These are phyloP conservation scores for Chaetomium fimeti DNA, from an alignment of 495 filamentous ascomycete genomes.

Conservation along the genomic window DNA sequence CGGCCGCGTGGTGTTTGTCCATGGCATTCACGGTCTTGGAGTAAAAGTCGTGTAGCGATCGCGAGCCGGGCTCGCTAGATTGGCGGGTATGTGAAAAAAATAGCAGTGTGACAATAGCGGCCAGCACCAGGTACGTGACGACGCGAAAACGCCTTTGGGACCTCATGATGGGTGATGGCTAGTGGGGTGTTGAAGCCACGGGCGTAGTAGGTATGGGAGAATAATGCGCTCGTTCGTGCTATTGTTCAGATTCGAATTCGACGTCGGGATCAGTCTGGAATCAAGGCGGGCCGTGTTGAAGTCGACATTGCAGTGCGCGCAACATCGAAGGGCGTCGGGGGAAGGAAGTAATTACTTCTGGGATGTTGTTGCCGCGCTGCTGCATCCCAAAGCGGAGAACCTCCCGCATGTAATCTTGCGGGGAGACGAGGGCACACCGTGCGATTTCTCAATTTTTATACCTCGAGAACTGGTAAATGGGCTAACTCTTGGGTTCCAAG, in stretches of 20 bases:
- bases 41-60: constrained; percentile 53
- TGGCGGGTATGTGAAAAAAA: constrained; percentile 54
- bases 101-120: constrained; percentile 56
- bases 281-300: not conserved
- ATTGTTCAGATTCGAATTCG: not conserved
- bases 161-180: constrained; percentile 55
- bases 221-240: not conserved
- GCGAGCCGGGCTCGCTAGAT: constrained; percentile 37
- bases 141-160: constrained; percentile 66
- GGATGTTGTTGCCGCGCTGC: too few relatives aligned
- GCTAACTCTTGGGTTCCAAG: too few relatives aligned
- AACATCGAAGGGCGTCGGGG: not conserved
- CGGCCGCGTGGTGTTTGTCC: constrained; percentile 31
- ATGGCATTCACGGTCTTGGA: constrained; percentile 54
- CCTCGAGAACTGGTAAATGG: too few relatives aligned
- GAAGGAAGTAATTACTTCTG: not conserved
- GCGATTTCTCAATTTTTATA: too few relatives aligned
- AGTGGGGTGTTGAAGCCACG: not conserved
- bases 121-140: constrained; percentile 56
- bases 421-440: too few relatives aligned
- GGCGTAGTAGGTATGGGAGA: not conserved
- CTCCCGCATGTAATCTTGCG: not conserved
- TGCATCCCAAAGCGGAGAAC: not conserved
- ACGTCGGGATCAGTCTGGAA: not conserved
- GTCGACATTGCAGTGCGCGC: not conserved